phyloP scores from a whole-genome alignment of 768 basidiomycete species.

The Amanita brunnescens region DNA sequence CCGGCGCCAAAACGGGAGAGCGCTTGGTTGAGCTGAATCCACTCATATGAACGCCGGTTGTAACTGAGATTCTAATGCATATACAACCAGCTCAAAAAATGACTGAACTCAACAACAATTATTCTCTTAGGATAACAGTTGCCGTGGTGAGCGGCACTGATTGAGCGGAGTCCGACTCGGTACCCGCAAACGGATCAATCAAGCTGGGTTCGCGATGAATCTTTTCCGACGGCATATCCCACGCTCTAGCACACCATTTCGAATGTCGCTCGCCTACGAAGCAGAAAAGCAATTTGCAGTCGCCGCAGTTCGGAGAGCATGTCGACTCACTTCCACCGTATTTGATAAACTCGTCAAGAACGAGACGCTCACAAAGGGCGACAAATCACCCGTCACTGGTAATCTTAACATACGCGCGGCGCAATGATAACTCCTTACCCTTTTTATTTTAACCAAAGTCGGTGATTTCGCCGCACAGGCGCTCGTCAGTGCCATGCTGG shows the following conservation, averaged over 20 bases:
- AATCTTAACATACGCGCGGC: not conserved
- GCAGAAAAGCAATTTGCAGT: slow-evolving; percentile 77
- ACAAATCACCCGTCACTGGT: slow-evolving; percentile 92
- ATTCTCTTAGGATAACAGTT: too few relatives aligned
- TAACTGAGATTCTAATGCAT: too few relatives aligned
- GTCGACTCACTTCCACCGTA: slow-evolving; percentile 72
- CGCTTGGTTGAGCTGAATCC: too few relatives aligned
- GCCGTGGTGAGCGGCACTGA: too few relatives aligned
- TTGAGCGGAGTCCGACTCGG: too few relatives aligned
- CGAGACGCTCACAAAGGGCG: slow-evolving; percentile 83
- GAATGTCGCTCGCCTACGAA: slow-evolving; percentile 48
- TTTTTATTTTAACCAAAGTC: slow-evolving; percentile 42
- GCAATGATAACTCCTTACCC: slow-evolving; percentile 7
- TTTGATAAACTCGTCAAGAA: slow-evolving; percentile 79
- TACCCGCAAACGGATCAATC: too few relatives aligned
- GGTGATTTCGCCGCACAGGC: slow-evolving; percentile 94
- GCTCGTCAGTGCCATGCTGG: slow-evolving; percentile 76
- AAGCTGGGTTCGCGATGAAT: not conserved
- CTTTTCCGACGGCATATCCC: slow-evolving; percentile 11
- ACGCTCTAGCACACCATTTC: slow-evolving; percentile 12
- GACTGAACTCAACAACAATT: too few relatives aligned
- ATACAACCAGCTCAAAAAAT: too few relatives aligned
- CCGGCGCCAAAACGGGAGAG: too few relatives aligned
- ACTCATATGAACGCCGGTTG: too few relatives aligned
- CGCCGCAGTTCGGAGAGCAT: slow-evolving; percentile 82